Evolutionary conservation across 2,329 filamentous ascomycete species (phyloP), one percentile per base, ranked within the genome.

Genomic region (Fusarium sp.): DNA sequence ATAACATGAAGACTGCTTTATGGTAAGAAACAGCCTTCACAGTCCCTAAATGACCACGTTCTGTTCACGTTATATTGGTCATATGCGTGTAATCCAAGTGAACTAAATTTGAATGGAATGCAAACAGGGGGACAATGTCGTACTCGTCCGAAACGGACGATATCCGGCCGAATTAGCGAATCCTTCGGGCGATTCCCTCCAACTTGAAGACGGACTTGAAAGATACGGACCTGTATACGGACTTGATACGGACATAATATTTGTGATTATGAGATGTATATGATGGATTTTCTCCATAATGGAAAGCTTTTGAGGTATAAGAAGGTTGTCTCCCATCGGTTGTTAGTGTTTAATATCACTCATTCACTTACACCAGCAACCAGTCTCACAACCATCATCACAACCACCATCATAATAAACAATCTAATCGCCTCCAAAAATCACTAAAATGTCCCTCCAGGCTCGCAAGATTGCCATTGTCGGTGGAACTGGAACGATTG

Each of bases 401-500:
- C 20, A 37, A 39, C 22, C 52, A 16, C 27, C 7, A 41, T n/a
- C 13, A 41, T 33, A 43, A 31, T 13, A 27, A 20, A 48, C 31
- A 20, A 45, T 59, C 2, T 62, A 68, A 9, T 67, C 66, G 9
- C 56, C 66, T 11, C 66, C 11, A 37, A 39, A 62, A 7, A 22
- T 8, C 31, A 27, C 16, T 43, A 48, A 6, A 22, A 74, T 76
- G 72, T 41, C 65, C 66, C 27, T 56, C 39, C 41, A 71, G 27
- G 59, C 52, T 16, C 77, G 77, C 48, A 81, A 80, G 33, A 79
- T 81, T 41, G 78, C 79, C 60, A 76, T 80, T 13, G 68, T 77
- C 63, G 78, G 80, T 57, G 81, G 82, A 64, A 79, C 81, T 72
- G 85, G 86, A 65, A 80, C 79, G 37, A 71, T 84, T 43, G 86